Base-by-base conservation (phyloP, 495 filamentous ascomycete genomes). In the Annulohypoxylon nitens region DNA sequence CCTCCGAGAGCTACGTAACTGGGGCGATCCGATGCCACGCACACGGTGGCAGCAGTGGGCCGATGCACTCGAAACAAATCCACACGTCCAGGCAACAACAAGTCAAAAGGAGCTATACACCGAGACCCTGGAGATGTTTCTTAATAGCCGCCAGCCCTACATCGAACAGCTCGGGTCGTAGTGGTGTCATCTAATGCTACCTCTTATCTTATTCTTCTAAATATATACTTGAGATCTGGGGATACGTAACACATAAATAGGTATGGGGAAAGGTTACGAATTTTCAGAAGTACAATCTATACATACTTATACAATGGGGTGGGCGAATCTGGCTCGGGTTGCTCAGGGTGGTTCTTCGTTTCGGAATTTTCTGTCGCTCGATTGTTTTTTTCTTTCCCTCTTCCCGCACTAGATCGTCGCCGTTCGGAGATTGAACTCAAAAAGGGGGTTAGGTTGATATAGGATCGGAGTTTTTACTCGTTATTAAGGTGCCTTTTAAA, bases 31-130 rank as follows among this genome's bases (percentile, higher is more conserved):
- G 8, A 86, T 90, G 66, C 83, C 86, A 12, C 90, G 89, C 6
- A 91, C 84, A 71, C 87, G 95, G 55, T 93, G 92, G 89, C 89
- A 85, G 26, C 83, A 81, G 34, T 98, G 94, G 95, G 82, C 96
- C 6, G 81, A 91, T n/a, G 95, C 95, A 4, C 85, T 98, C 48
- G 94, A 97, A 79, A 77, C 83, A 2, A 89, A 94, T 66, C 87
- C 89, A 61, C 88, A 91, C 65, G 88, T 97, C 50, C 88, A 88
- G 79, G 88, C 88, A 66, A 97, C 95, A 9, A 95, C 92, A 45
- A 95, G 92, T 76, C 83, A 82, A 1, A 86, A 93, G 76, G 86
- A 90, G 48, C 85, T 95, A 9, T 97, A 95, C 75, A 76, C 91
- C 25, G 91, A 93, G 69, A 93, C 84, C 79, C 86, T 81, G 77